Evolutionary conservation across 108 stramenopile species (phyloP).

Genomic region (Fragilaria crotonensis): DNA sequence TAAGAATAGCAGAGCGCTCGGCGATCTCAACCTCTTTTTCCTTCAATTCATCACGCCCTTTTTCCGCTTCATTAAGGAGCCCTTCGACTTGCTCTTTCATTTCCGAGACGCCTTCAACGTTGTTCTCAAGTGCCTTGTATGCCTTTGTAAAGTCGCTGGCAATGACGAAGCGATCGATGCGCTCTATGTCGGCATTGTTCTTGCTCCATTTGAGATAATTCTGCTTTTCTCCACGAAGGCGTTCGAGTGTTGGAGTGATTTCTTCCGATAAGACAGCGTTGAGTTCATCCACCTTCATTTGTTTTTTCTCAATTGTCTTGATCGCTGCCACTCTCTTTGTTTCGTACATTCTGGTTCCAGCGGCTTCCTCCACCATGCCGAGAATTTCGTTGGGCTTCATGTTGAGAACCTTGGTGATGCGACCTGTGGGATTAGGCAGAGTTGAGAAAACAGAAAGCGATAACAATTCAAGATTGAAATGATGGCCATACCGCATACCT

Average conservation of each 20-base stretch:
- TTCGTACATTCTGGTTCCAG: conserved; percentile 99
- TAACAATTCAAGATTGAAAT: too few relatives aligned
- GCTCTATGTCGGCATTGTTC: conserved; percentile 93
- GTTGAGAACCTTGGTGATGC: conserved; percentile 98
- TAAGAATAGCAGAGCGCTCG: conserved; percentile 37
- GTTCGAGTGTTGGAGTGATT: conserved; percentile 96
- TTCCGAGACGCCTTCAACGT: conserved; percentile 48
- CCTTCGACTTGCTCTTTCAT: conserved; percentile 51
- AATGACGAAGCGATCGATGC: conserved; percentile 90
- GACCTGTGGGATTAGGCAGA: too few relatives aligned
- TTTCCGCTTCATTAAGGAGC: conserved; percentile 37
- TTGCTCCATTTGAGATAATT: conserved; percentile 92
- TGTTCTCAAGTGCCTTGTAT: conserved; percentile 45
- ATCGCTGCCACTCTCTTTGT: conserved; percentile 91
- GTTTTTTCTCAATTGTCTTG: conserved; percentile 98
- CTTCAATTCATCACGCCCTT: conserved; percentile 35
- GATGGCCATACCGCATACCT: conserved; percentile 46
- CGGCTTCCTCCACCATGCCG: conserved; percentile 99
- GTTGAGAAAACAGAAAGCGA: too few relatives aligned
- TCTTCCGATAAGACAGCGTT: conserved; percentile 90
- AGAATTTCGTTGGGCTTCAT: conserved; percentile 99
- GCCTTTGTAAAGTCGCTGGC: conserved; percentile 81
- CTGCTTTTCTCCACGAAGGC: conserved; percentile 91
- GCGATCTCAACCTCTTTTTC: conserved; percentile 57
- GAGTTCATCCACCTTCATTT: conserved; percentile 96